phyloP scores from a whole-genome alignment of 1,139 yeast genomes.

The Meyerozyma sp. region DNA sequence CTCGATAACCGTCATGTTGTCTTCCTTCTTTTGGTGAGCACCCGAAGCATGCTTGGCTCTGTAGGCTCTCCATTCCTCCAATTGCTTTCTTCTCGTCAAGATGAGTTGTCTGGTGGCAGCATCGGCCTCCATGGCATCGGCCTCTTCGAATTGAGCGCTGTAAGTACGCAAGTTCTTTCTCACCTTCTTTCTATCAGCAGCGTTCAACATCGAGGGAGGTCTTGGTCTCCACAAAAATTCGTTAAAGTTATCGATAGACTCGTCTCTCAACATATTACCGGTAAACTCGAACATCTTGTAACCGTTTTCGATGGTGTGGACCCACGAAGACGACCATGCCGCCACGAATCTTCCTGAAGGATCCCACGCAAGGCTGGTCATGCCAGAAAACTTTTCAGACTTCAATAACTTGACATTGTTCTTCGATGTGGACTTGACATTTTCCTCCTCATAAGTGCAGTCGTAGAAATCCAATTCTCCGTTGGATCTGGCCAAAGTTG shows the following conservation, averaged over 20 bases:
- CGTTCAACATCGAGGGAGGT: conserved; percentile 71
- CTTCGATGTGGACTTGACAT: conserved; percentile 26
- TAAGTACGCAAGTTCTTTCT: conserved; percentile 86
- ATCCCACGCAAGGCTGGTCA: conserved; percentile 90
- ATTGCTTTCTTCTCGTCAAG: conserved; percentile 73
- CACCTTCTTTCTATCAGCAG: conserved; percentile 82
- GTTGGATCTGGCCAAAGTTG: conserved; percentile 57
- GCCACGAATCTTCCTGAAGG: conserved; percentile 90
- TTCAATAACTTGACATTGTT: conserved; percentile 59
- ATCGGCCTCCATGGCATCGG: conserved; percentile 95
- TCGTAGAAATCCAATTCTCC: conserved; percentile 86
- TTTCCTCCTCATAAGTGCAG: conserved; percentile 72
- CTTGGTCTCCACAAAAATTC: conserved; percentile 97
- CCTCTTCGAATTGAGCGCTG: conserved; percentile 89
- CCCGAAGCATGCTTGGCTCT: conserved; percentile 50
- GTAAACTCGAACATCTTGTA: conserved; percentile 82
- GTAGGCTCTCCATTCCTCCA: conserved; percentile 85
- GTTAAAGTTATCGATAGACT: conserved; percentile 75
- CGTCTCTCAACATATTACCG: conserved; percentile 74
- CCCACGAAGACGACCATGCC: conserved; percentile 85
- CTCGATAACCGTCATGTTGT: conserved; percentile 56
- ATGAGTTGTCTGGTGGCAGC: conserved; percentile 89
- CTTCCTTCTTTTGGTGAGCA: conserved; percentile 28
- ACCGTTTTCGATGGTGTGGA: conserved; percentile 84
- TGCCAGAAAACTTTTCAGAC: conserved; percentile 64